phyloP scores from a whole-genome alignment of 768 basidiomycete genomes.

The Dacryopinax primogenitus region DNA sequence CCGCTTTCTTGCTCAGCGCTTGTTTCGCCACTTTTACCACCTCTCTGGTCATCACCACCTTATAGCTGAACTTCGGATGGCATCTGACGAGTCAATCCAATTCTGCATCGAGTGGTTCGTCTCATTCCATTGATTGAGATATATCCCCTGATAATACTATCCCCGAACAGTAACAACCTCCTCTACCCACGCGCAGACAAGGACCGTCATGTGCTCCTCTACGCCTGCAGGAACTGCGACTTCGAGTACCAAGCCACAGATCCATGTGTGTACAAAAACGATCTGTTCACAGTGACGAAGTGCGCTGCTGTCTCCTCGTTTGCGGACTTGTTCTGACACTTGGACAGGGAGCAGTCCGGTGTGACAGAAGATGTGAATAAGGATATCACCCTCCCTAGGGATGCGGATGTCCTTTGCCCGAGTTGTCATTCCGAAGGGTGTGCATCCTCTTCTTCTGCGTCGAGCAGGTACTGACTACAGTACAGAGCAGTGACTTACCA shows the following conservation, averaged over 20 bases:
- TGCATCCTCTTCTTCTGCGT: constrained; percentile 24
- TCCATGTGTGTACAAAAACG: constrained; percentile 85
- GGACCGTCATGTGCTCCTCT: constrained; percentile 71
- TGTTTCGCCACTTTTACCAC: not conserved
- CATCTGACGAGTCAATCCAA: constrained; percentile 41
- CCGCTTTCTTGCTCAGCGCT: not conserved
- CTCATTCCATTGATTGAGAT: not conserved
- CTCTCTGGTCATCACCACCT: not conserved
- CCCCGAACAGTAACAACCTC: constrained; percentile 57
- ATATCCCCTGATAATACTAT: constrained; percentile 7
- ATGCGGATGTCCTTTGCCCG: constrained; percentile 52
- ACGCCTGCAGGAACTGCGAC: constrained; percentile 79
- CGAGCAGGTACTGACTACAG: constrained; percentile 11
- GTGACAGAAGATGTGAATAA: constrained; percentile 76
- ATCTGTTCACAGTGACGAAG: constrained; percentile 88
- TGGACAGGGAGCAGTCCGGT: constrained; percentile 75
- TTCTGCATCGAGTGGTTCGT: constrained; percentile 70
- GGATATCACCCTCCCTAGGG: constrained; percentile 58
- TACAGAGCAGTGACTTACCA: constrained; percentile 86
- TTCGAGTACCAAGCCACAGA: constrained; percentile 78
- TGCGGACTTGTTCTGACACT: not conserved
- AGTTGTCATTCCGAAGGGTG: constrained; percentile 72
- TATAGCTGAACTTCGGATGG: not conserved
- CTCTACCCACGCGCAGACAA: constrained; percentile 79
- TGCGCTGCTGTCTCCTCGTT: constrained; percentile 27